Evolutionary conservation across 805 yeast genomes (phyloP).

Genomic region (Kluyveromyces aestuarii): DNA sequence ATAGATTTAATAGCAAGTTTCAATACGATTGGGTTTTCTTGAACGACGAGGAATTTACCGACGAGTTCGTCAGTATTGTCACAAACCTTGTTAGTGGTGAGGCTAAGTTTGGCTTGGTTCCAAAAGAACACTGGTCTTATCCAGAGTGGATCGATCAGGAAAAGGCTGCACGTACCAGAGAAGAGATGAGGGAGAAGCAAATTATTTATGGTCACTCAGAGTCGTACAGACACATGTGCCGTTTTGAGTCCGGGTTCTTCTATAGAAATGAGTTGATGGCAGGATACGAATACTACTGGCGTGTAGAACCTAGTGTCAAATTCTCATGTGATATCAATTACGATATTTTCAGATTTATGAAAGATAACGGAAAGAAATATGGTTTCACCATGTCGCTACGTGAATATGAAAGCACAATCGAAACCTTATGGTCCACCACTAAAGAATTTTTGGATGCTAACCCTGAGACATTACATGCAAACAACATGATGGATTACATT

Average conservation of each 20-base stretch:
- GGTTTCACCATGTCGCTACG: conserved; percentile 70
- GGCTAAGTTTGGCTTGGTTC: conserved; percentile 64
- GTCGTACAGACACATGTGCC: conserved; percentile 83
- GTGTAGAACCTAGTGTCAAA: conserved; percentile 78
- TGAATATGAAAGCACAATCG: conserved; percentile 62
- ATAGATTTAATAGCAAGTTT: conserved; percentile 64
- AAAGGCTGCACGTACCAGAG: conserved; percentile 56
- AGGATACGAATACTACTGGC: conserved; percentile 83
- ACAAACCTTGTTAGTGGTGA: conserved; percentile 51
- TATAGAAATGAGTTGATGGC: conserved; percentile 59
- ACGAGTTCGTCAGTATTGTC: conserved; percentile 55
- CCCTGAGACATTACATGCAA: conserved; percentile 49
- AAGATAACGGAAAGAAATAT: conserved; percentile 59
- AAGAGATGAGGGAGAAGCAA: conserved; percentile 41
- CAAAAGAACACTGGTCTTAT: conserved; percentile 76
- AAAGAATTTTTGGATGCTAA: conserved; percentile 49
- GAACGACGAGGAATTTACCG: conserved; percentile 68
- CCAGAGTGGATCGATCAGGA: conserved; percentile 73
- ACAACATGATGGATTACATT: conserved; percentile 62
- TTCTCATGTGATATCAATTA: conserved; percentile 70
- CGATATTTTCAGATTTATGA: conserved; percentile 76
- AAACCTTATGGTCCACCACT: conserved; percentile 69
- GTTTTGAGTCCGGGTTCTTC: conserved; percentile 80
- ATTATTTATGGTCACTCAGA: conserved; percentile 69
- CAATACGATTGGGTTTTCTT: conserved; percentile 91